Conservation (phyloP, 2,329 filamentous ascomycete species). For the Ophiostoma australiae region DNA sequence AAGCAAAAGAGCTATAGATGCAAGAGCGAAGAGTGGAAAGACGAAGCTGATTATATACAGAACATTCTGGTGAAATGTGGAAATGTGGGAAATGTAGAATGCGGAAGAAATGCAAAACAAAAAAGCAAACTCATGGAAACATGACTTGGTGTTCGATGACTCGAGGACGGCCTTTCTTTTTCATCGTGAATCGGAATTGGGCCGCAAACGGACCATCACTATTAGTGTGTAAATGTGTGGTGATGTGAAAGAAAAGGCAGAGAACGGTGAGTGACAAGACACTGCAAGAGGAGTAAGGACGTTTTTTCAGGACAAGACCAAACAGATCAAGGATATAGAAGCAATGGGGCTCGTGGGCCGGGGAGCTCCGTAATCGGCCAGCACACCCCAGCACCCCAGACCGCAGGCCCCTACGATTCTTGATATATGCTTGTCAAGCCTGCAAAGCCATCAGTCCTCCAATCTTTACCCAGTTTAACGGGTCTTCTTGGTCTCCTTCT, state of each 20-base stretch:
- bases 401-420: neutral
- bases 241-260: neutral
- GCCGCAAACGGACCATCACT: neutral
- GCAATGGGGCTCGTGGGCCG: neutral
- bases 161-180: conserved; percentile 9
- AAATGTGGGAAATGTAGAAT: neutral
- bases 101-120: neutral
- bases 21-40: neutral
- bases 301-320: neutral
- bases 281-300: neutral
- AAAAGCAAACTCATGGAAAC: conserved; percentile 15
- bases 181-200: neutral
- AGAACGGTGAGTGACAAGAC: neutral
- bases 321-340: neutral
- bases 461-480: conserved; percentile 19
- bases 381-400: neutral
- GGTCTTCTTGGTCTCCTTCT: conserved; percentile 43
- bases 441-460: neutral
- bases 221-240: neutral
- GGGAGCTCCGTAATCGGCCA: neutral
- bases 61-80: conserved; percentile 14
- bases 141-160: conserved; percentile 10
- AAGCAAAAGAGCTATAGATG: neutral
- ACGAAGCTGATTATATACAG: conserved; percentile 19
- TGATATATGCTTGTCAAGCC: neutral